Conservation (phyloP, 148 eudicot species). For the Mesembryanthemum crystallinum region DNA sequence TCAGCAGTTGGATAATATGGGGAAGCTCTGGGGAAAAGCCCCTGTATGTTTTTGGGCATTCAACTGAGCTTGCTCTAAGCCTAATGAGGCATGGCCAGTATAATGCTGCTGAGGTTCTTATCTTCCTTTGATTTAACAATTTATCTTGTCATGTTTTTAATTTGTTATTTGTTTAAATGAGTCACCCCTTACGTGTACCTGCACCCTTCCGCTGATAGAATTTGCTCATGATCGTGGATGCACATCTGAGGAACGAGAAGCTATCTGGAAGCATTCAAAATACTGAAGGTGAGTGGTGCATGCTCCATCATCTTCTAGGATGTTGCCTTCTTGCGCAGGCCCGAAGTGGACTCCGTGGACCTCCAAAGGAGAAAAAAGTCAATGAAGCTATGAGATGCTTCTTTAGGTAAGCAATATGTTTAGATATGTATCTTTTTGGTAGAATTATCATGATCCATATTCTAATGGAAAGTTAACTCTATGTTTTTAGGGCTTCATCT, state of each 20-base stretch:
- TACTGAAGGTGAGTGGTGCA: slow-evolving; percentile 60
- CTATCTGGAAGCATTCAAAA: slow-evolving; percentile 66
- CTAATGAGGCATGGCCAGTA: slow-evolving; percentile 78
- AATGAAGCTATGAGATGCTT: slow-evolving; percentile 84
- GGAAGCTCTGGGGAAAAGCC: slow-evolving; percentile 59
- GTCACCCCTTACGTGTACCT: not conserved
- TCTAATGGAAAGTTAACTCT: slow-evolving; percentile 14
- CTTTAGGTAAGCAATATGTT: slow-evolving; percentile 57
- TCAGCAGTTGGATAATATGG: slow-evolving; percentile 85
- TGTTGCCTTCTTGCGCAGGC: slow-evolving; percentile 87
- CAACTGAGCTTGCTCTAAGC: slow-evolving; percentile 65
- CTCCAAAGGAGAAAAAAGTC: slow-evolving; percentile 57
- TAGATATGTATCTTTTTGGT: not conserved
- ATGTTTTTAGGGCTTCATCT: slow-evolving; percentile 69
- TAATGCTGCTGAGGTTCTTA: slow-evolving; percentile 78
- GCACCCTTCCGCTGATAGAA: slow-evolving; percentile 41
- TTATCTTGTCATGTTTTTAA: not conserved
- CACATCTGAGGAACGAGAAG: slow-evolving; percentile 70
- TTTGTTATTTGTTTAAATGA: not conserved
- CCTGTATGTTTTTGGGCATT: slow-evolving; percentile 59
- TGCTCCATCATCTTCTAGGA: slow-evolving; percentile 82
- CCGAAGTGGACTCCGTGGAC: slow-evolving; percentile 45
- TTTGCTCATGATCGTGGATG: slow-evolving; percentile 67
- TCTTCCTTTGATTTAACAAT: slow-evolving; percentile 13
- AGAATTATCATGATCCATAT: not conserved